A percentile compares a stretch with the other conserved stretches of the same genome.
phyloP scores from a whole-genome alignment of 176 grass and related monocot genomes.

The Oryza meyeriana region DNA sequence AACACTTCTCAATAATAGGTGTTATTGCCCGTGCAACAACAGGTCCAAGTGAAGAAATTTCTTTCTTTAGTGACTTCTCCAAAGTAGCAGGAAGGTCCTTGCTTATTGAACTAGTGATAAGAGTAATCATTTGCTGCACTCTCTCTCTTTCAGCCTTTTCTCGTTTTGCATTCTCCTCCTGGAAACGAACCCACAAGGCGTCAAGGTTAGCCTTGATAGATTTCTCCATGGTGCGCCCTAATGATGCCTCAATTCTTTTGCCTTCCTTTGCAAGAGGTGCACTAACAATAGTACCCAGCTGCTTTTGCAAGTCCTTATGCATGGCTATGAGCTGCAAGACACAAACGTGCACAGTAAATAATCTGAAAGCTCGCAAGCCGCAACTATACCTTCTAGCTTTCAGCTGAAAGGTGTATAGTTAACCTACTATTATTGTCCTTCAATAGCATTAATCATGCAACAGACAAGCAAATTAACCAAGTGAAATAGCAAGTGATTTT shows the following conservation, averaged over 20 bases:
- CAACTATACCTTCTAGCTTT: slow-evolving; percentile 10
- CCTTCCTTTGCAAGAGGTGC: slow-evolving; percentile 79
- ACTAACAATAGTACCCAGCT: slow-evolving; percentile 56
- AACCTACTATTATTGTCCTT: slow-evolving; percentile 5
- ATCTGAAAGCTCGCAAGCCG: neutral
- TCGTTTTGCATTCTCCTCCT: slow-evolving; percentile 72
- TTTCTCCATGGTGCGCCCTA: slow-evolving; percentile 86
- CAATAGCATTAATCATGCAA: neutral
- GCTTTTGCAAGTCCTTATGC: slow-evolving; percentile 93
- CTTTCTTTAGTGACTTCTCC: slow-evolving; percentile 85
- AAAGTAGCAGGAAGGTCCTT: slow-evolving; percentile 76
- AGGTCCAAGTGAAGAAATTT: slow-evolving; percentile 74
- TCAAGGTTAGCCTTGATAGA: slow-evolving; percentile 73
- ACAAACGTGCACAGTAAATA: slow-evolving; percentile 8
- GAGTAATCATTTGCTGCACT: slow-evolving; percentile 67
- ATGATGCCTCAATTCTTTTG: slow-evolving; percentile 70
- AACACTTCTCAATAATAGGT: slow-evolving; percentile 74
- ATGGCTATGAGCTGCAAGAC: slow-evolving; percentile 66
- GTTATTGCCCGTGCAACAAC: slow-evolving; percentile 64
- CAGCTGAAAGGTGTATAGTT: neutral
- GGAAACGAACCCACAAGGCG: slow-evolving; percentile 69
- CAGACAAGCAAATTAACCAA: slow-evolving; percentile 10
- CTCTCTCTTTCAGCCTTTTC: slow-evolving; percentile 83
- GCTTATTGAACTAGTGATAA: slow-evolving; percentile 64
- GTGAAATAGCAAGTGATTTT: neutral